These are phyloP conservation scores for Serendipita sp. DNA, from an alignment of 1,284 basidiomycete genomes.

Conservation along the genomic window DNA sequence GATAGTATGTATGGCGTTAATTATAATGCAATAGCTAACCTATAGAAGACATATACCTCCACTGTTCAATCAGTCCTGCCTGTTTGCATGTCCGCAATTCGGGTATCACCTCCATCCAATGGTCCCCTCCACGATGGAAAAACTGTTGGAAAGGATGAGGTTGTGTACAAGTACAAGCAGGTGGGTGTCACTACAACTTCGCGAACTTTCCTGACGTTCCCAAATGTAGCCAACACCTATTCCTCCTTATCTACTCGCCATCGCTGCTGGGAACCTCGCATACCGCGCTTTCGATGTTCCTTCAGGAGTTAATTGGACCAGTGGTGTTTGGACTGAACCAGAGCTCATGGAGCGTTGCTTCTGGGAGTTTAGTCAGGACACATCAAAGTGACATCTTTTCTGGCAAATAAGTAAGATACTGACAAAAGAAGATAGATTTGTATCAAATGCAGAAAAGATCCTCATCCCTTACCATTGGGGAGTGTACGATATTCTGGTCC, in stretches of 20 bases:
- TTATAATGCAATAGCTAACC: slow-evolving; percentile 16
- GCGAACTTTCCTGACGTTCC: not conserved
- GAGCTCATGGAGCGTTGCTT: slow-evolving; percentile 64
- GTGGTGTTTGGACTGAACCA: slow-evolving; percentile 84
- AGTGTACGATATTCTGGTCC: slow-evolving; percentile 82
- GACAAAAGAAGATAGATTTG: slow-evolving; percentile 35
- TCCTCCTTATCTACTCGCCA: slow-evolving; percentile 76
- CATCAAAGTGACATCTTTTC: slow-evolving; percentile 38
- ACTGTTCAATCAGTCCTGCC: slow-evolving; percentile 64
- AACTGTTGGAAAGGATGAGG: slow-evolving; percentile 51
- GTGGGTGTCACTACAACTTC: slow-evolving; percentile 24
- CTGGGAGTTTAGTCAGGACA: slow-evolving; percentile 82
- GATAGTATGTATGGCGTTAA: slow-evolving; percentile 33
- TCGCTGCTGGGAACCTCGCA: slow-evolving; percentile 72
- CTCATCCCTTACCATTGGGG: slow-evolving; percentile 73
- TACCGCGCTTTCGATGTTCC: slow-evolving; percentile 52
- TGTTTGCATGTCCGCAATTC: slow-evolving; percentile 70
- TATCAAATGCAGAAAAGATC: slow-evolving; percentile 61
- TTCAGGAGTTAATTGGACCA: slow-evolving; percentile 57
- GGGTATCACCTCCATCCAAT: slow-evolving; percentile 57
- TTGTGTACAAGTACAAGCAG: slow-evolving; percentile 57
- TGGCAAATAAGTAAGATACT: not conserved
- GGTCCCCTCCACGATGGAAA: slow-evolving; percentile 53
- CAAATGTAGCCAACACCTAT: slow-evolving; percentile 57
- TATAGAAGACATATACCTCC: slow-evolving; percentile 57